These are phyloP conservation scores for Verticillium nubilum DNA, from an alignment of 2,329 filamentous ascomycete genomes.

Conservation along the genomic window DNA sequence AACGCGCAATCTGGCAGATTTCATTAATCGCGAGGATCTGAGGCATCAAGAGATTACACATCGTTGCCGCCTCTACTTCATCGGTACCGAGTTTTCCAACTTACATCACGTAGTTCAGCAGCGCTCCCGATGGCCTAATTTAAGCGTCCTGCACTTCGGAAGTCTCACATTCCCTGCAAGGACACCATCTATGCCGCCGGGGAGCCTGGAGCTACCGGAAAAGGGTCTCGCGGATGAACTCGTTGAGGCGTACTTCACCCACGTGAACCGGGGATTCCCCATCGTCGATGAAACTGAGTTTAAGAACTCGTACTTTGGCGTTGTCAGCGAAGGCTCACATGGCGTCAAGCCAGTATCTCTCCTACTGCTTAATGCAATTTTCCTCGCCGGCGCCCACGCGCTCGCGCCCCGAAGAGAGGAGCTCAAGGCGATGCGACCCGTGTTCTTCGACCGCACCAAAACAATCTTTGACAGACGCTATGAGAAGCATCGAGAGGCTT, in stretches of 20 bases:
- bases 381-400: conserved; percentile 47
- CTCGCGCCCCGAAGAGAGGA: conserved; percentile 33
- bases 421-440: conserved; percentile 31
- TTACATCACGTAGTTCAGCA: conserved; percentile 49
- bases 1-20: conserved; percentile 41
- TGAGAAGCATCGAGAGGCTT: conserved; percentile 45
- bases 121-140: conserved; percentile 22
- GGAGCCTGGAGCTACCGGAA: conserved; percentile 44
- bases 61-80: conserved; percentile 44
- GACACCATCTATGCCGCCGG: conserved; percentile 34
- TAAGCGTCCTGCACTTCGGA: conserved; percentile 26
- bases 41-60: conserved; percentile 38
- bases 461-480: conserved; percentile 46
- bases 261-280: conserved; percentile 46
- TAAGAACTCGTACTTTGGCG: conserved; percentile 40
- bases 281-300: conserved; percentile 46
- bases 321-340: conserved; percentile 24
- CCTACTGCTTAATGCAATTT: conserved; percentile 41
- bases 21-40: conserved; percentile 42
- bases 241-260: conserved; percentile 42
- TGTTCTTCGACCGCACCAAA: conserved; percentile 48
- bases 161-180: conserved; percentile 26
- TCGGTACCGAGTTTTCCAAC: conserved; percentile 51
- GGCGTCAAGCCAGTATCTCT: conserved; percentile 29
- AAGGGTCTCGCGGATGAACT: conserved; percentile 41